phyloP scores from a whole-genome alignment of 2,329 filamentous ascomycete species.

The Scytalidium sp. region DNA sequence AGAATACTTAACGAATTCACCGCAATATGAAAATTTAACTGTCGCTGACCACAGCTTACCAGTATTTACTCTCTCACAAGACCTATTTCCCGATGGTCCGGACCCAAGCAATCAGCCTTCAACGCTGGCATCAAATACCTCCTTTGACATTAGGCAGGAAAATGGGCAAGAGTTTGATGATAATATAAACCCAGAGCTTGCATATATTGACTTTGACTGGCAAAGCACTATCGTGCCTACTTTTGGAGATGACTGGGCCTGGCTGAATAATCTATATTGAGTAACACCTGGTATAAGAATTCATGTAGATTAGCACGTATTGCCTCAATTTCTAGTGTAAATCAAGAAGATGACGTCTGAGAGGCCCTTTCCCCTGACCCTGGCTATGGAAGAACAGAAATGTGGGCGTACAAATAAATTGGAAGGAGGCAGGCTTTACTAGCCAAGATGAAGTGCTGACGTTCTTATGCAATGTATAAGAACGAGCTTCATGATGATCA shows the following conservation, averaged over 20 bases:
- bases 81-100: not conserved
- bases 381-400: no score
- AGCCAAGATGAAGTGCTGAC: no score
- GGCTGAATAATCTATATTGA: constrained; percentile 9
- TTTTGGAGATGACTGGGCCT: constrained; percentile 13
- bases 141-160: no score
- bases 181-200: not conserved
- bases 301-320: not conserved
- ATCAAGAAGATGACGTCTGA: no score
- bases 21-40: not conserved
- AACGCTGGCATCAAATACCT: no score
- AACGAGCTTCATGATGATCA: no score
- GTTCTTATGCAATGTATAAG: no score
- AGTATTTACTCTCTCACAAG: constrained; percentile 1
- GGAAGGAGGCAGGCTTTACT: no score
- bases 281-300: not conserved
- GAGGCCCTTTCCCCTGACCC: no score
- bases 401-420: no score
- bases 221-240: constrained; percentile 4
- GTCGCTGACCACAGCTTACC: not conserved
- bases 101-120: not conserved
- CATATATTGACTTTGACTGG: constrained; percentile 14
- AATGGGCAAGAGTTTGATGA: not conserved
- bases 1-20: not conserved
- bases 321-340: no score